A percentile compares a stretch with the other conserved stretches of the same genome.
These are phyloP conservation scores for Monilinia vaccinii-corymbosi DNA, from an alignment of 2,329 filamentous ascomycete genomes.

Conservation along the genomic window DNA sequence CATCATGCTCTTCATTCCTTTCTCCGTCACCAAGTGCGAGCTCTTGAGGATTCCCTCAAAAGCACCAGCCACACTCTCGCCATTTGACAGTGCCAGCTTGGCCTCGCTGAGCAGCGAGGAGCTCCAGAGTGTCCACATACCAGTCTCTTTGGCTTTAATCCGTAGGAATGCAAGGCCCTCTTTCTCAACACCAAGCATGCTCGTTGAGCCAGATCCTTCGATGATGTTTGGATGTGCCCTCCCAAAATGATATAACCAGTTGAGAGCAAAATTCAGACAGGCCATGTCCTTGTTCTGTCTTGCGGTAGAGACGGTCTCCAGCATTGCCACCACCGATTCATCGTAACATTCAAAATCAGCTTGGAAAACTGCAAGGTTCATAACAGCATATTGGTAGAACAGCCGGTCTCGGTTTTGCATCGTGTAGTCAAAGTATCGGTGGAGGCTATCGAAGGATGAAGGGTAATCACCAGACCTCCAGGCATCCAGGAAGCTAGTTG, in stretches of 20 bases:
- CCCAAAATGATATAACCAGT: slow-evolving; percentile 94
- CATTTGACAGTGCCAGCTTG: slow-evolving; percentile 66
- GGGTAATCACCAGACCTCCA: slow-evolving; percentile 89
- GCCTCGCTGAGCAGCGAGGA: slow-evolving; percentile 80
- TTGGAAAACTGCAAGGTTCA: slow-evolving; percentile 88
- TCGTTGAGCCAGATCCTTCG: slow-evolving; percentile 58
- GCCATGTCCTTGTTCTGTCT: slow-evolving; percentile 86
- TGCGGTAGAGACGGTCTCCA: slow-evolving; percentile 90
- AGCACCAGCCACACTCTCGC: slow-evolving; percentile 52
- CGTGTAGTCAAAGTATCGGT: slow-evolving; percentile 95
- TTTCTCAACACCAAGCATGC: slow-evolving; percentile 66
- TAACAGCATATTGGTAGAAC: slow-evolving; percentile 89
- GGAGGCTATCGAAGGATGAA: slow-evolving; percentile 80
- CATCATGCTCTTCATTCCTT: slow-evolving; percentile 62
- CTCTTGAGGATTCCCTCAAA: slow-evolving; percentile 76
- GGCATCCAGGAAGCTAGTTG: slow-evolving; percentile 69
- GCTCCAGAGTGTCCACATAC: slow-evolving; percentile 78
- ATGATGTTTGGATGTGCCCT: slow-evolving; percentile 73
- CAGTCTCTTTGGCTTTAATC: slow-evolving; percentile 73
- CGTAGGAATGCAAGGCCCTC: slow-evolving; percentile 80
- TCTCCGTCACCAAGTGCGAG: slow-evolving; percentile 71
- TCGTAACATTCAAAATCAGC: slow-evolving; percentile 88
- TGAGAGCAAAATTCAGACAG: slow-evolving; percentile 89
- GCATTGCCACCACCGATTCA: slow-evolving; percentile 88
- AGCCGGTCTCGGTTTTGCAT: slow-evolving; percentile 75